Evolutionary conservation across 371 early-diverging fungal species (phyloP).

Genomic region (Mucor saturninus): DNA sequence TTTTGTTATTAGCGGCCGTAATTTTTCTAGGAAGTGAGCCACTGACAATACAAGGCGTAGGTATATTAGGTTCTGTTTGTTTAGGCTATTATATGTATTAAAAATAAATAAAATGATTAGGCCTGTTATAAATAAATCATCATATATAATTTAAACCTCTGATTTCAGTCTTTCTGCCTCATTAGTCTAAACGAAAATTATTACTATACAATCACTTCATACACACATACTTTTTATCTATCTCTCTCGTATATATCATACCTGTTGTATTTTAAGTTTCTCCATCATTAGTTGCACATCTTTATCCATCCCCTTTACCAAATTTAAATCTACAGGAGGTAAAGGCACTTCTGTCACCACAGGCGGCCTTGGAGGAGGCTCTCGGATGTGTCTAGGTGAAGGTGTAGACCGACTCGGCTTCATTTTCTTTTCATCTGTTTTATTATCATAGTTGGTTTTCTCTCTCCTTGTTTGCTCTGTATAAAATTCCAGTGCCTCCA

Average conservation of each 20-base stretch:
- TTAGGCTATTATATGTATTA: neutral
- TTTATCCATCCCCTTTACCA: slow-evolving; percentile 20
- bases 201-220: neutral
- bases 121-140: neutral
- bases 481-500: slow-evolving; percentile 96
- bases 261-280: slow-evolving; percentile 18
- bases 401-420: slow-evolving; percentile 37
- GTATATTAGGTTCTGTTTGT: slow-evolving; percentile 2
- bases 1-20: slow-evolving; percentile 1
- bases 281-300: slow-evolving; percentile 25
- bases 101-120: neutral
- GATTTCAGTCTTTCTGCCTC: slow-evolving; percentile 1
- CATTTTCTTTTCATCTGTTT: slow-evolving; percentile 14
- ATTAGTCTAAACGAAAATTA: slow-evolving; percentile 2
- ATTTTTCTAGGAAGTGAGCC: slow-evolving; percentile 20
- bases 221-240: neutral
- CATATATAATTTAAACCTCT: neutral
- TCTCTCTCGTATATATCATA: neutral
- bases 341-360: slow-evolving; percentile 6
- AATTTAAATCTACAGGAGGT: slow-evolving; percentile 10
- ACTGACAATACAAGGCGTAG: slow-evolving; percentile 10
- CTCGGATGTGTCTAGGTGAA: slow-evolving; percentile 30
- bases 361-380: slow-evolving; percentile 23
- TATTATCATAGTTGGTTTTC: slow-evolving; percentile 38
- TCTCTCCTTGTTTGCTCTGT: slow-evolving; percentile 75